Evolutionary conservation across 176 grass and related monocot genomes (phyloP), one percentile per base, ranked within the genome.

Genomic region (Zea luxurians): DNA sequence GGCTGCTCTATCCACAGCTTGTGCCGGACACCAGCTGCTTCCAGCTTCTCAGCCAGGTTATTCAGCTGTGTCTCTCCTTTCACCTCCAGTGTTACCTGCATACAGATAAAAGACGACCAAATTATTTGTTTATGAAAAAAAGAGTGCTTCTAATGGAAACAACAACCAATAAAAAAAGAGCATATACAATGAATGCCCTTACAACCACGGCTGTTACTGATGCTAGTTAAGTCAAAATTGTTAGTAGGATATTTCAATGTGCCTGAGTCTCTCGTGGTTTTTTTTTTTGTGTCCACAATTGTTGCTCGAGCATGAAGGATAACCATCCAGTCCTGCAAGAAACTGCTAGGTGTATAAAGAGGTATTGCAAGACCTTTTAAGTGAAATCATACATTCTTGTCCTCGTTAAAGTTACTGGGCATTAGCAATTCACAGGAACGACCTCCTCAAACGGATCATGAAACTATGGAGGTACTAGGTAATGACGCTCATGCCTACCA

Each of bases 1-100:
- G 96, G 88, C 47, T 93, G 90, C 80, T 95, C 90, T 47, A 95
- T 89, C 92, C 96, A 99, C 59, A 99, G 66, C 71, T 93, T 99
- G 62, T 96, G 78, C 27, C 73, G 66, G 18, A 99, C 81, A 74
- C 90, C 83, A 12, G 74, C 83, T 35, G 67, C 58, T 65, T 83
- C 64, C 21, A 99, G 79, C 55, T 99, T 99, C 77, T 95, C 85
- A 21, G 92, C 64, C 21, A 99, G 52, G 81, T 89, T 93, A 59
- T 86, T 88, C 67, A 95, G 86, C 34, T 91, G 96, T n/a, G 63
- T 88, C 76, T 93, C 89, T 4, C 96, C 96, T 84, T 95, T 99
- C 69, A 95, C 92, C 82, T 93, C 89, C 59, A 95, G 77, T 36
- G 89, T 99, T 73, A 99, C 92, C 96, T 92, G 69, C 66, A 62